phyloP scores from a whole-genome alignment of 306 rosid species.

The Sicyos edulis region DNA sequence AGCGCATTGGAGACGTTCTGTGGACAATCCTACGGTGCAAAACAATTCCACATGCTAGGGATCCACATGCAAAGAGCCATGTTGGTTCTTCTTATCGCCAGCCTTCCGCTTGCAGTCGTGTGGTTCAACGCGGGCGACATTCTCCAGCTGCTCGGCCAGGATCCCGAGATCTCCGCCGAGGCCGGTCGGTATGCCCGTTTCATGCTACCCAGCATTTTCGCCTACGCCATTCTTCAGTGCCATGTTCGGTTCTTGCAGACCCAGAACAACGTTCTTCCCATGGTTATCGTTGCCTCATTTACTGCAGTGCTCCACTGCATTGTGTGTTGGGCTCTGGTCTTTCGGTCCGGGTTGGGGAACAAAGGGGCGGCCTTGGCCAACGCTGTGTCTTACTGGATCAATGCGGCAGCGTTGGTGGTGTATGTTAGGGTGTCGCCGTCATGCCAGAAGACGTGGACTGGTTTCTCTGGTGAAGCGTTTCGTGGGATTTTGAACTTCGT shows the following conservation, averaged over 20 bases:
- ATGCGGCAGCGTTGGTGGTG: slow-evolving; percentile 27
- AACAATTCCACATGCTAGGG: slow-evolving; percentile 34
- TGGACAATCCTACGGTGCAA: slow-evolving; percentile 42
- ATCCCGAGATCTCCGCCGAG: slow-evolving; percentile 35
- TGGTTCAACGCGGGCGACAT: slow-evolving; percentile 42
- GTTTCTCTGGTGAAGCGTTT: slow-evolving; percentile 38
- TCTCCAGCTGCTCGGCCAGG: slow-evolving; percentile 36
- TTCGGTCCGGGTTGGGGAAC: slow-evolving; percentile 34
- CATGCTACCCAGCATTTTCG: slow-evolving; percentile 36
- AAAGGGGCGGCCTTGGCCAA: slow-evolving; percentile 38
- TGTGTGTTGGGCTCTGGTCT: slow-evolving; percentile 33
- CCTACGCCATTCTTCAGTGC: slow-evolving; percentile 31
- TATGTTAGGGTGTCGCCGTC: slow-evolving; percentile 37
- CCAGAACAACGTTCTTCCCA: slow-evolving; percentile 33
- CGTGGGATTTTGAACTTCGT: slow-evolving; percentile 29
- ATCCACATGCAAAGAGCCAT: slow-evolving; percentile 41
- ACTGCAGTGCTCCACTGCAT: slow-evolving; percentile 25
- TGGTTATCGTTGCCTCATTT: slow-evolving; percentile 26
- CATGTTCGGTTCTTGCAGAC: slow-evolving; percentile 34
- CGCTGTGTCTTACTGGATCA: slow-evolving; percentile 32
- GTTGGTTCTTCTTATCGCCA: slow-evolving; percentile 33
- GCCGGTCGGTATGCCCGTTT: slow-evolving; percentile 36
- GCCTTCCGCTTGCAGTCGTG: slow-evolving; percentile 31
- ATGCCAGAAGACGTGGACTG: slow-evolving; percentile 37
- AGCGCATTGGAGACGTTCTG: slow-evolving; percentile 45